Evolutionary conservation across 2,329 filamentous ascomycete genomes (phyloP).

Genomic region (Rhynchosporium graminicola): DNA sequence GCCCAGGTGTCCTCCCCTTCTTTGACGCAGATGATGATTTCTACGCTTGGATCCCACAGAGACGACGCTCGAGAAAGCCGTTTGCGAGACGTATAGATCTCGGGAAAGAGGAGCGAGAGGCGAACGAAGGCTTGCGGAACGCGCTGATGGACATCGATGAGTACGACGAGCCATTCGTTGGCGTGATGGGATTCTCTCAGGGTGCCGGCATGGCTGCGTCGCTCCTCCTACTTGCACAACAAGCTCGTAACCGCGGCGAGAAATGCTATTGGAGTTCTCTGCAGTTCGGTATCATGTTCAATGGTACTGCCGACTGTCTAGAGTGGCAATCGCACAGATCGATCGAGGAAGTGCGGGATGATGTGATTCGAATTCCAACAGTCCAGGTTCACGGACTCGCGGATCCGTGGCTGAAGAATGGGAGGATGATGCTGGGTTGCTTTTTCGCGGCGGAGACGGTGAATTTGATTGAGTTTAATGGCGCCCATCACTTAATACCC

Average conservation of each 20-base stretch:
- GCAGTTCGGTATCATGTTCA: not conserved
- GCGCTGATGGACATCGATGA: not conserved
- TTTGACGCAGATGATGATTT: conserved; percentile 28
- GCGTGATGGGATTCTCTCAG: conserved; percentile 11
- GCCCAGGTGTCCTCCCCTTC: conserved; percentile 26
- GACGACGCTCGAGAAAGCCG: not conserved
- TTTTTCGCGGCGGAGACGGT: not conserved
- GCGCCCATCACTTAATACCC: conserved; percentile 3
- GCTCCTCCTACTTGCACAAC: conserved; percentile 5
- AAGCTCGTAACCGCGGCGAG: conserved; percentile 6
- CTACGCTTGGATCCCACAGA: conserved; percentile 20
- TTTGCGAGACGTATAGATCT: conserved; percentile 5
- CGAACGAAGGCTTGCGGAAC: not conserved
- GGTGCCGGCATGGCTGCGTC: not conserved
- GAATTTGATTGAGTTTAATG: conserved; percentile 3
- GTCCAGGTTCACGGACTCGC: conserved; percentile 6
- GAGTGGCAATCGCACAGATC: not conserved
- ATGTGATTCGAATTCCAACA: not conserved
- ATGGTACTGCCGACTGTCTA: not conserved
- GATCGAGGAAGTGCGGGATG: not conserved
- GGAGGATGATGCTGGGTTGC: not conserved
- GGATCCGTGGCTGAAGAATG: conserved; percentile 1
- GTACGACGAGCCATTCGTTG: not conserved
- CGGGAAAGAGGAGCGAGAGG: conserved; percentile 1
- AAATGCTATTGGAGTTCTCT: not conserved